Evolutionary conservation across 2,329 filamentous ascomycete species (phyloP).

Genomic region (Uncinocarpus reesii): DNA sequence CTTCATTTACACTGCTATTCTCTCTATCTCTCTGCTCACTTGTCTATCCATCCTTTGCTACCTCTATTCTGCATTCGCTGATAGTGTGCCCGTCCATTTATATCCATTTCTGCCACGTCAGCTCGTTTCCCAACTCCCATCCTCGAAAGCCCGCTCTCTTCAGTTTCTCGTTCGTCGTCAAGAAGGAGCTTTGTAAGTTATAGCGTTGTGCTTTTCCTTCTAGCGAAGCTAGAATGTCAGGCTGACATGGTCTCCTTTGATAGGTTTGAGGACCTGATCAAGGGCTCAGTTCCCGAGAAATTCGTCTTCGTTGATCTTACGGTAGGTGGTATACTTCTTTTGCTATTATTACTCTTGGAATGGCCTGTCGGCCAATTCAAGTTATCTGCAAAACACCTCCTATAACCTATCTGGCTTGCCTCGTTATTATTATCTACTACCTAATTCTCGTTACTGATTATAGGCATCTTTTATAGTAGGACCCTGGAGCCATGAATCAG

Average conservation of each 20-base stretch:
- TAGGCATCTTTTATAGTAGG: not conserved
- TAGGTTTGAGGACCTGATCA: slow-evolving; percentile 13
- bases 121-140: slow-evolving; percentile 33
- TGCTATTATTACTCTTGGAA: not conserved
- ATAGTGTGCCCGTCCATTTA: slow-evolving; percentile 6
- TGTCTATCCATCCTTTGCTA: slow-evolving; percentile 4
- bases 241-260: slow-evolving; percentile 15
- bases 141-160: slow-evolving; percentile 20
- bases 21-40: slow-evolving; percentile 9
- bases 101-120: slow-evolving; percentile 18
- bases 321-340: not conserved
- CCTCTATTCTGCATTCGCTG: slow-evolving; percentile 11
- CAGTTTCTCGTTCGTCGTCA: not conserved
- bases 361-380: not conserved
- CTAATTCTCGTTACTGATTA: not conserved
- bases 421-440: too few species aligned
- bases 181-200: slow-evolving; percentile 4
- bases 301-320: not conserved
- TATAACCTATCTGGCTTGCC: too few species aligned
- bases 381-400: too few species aligned
- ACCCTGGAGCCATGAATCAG: slow-evolving; percentile 20
- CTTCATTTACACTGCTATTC: slow-evolving; percentile 12
- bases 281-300: slow-evolving; percentile 1
- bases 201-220: not conserved
- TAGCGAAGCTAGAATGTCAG: not conserved